Evolutionary conservation across 768 basidiomycete genomes (phyloP), one percentile per base, ranked within the genome.

Genomic region (Guyanaporus albipodus): DNA sequence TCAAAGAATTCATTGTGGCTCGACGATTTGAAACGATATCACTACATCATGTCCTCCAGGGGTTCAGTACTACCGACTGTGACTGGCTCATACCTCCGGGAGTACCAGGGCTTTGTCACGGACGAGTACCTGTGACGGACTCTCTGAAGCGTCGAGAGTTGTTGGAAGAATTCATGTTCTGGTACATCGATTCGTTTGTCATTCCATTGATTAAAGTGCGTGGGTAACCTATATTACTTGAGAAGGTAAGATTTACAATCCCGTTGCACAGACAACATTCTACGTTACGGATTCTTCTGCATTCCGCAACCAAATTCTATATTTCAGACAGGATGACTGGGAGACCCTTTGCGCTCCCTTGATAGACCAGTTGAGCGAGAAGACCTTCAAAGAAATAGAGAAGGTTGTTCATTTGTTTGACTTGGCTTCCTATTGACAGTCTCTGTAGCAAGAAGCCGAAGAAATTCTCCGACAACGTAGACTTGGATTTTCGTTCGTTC

Each of bases 291-390:
- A 98, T 53, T 91, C 94, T 0, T 83, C 87, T 17, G 87, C 85
- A 7, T 91, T 84, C 57, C 76, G 85, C 32, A 87, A 93, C 50
- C 79, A 80, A 35, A 76, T 94, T 1, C 70, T 97, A 1, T 99
- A 94, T 61, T 98, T 96, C 64, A 80, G 91, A 10, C 92, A 97
- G 44, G 91, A 95, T 42, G 93, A 95, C 55, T 99, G 95, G 96
- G 72, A 76, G n/a, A 69, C 67, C 3, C 73, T 97, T 6, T 94
- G 92, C 47, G 70, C 76, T 9, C 96, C 96, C 1, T 73, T 97
- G 22, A 72, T 95, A 10, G 79, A 83, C 49, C 74, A 80, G n/a
- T 74, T 99, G 28, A 79, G 81, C 7, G 60, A 72, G 8, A 77
- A 75, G 6, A 87, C 87, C 0, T 92, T 96, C 60, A 69, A 77